Conservation (phyloP, 1,284 basidiomycete species). For the Trametes pubescens region DNA sequence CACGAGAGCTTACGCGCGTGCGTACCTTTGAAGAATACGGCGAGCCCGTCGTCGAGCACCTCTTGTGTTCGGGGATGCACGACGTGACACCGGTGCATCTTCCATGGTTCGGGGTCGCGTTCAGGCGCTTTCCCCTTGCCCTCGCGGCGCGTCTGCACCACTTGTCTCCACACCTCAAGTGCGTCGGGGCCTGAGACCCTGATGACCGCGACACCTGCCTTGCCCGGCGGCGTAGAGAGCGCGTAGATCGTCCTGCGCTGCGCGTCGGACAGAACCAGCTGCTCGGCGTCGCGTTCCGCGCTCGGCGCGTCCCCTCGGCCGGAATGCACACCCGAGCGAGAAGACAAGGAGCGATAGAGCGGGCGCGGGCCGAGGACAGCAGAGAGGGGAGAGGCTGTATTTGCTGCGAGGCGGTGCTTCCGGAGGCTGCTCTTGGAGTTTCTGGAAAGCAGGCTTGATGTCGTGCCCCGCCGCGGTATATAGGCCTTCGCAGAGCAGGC, state of each 20-base stretch:
- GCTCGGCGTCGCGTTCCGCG: slow-evolving; percentile 6
- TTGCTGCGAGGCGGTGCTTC: slow-evolving; percentile 29
- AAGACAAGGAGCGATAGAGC: slow-evolving; percentile 16
- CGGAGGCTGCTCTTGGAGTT: slow-evolving; percentile 21
- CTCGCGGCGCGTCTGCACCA: slow-evolving; percentile 51
- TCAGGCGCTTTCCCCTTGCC: slow-evolving; percentile 29
- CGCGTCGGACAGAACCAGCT: slow-evolving; percentile 57
- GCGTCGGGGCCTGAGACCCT: slow-evolving; percentile 83
- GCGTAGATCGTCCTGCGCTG: slow-evolving; percentile 85
- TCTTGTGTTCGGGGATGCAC: slow-evolving; percentile 69
- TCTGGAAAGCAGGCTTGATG: slow-evolving; percentile 26
- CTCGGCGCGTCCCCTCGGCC: background rate
- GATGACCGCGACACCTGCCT: slow-evolving; percentile 83
- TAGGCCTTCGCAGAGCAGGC: slow-evolving; percentile 23
- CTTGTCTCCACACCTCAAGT: slow-evolving; percentile 60
- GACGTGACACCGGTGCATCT: slow-evolving; percentile 74
- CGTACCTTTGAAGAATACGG: slow-evolving; percentile 82
- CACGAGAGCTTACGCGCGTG: background rate
- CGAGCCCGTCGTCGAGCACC: slow-evolving; percentile 80
- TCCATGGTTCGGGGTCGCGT: slow-evolving; percentile 60
- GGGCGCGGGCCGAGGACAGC: slow-evolving; percentile 15
- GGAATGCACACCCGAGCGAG: background rate
- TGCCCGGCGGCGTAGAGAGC: slow-evolving; percentile 84
- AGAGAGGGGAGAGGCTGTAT: slow-evolving; percentile 9
- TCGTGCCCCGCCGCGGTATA: slow-evolving; percentile 19